phyloP scores from a whole-genome alignment of 1,139 yeast species.

The Candida sojae region DNA sequence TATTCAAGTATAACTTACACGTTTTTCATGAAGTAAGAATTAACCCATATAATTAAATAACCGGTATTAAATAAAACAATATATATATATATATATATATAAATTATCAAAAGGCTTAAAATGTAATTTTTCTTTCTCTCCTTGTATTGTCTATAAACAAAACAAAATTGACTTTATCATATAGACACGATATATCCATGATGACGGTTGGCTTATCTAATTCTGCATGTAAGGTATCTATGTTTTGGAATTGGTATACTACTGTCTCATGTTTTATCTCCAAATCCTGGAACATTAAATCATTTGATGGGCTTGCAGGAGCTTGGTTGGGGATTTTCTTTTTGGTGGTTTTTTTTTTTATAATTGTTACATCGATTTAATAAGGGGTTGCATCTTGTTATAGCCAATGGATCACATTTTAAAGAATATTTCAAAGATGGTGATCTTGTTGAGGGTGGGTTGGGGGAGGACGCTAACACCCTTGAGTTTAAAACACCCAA shows the following conservation, averaged over 20 bases:
- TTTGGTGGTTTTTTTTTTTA: constrained; percentile 48
- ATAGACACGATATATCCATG: background rate
- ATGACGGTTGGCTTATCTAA: background rate
- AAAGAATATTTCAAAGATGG: constrained; percentile 1
- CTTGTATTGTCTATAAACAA: too few species aligned
- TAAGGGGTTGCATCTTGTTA: constrained; percentile 50
- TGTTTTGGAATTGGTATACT: constrained; percentile 50
- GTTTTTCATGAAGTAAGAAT: too few species aligned
- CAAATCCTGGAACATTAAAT: constrained; percentile 63
- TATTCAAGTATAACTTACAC: too few species aligned
- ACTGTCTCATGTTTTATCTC: constrained; percentile 65
- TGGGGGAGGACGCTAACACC: background rate
- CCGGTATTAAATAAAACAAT: too few species aligned
- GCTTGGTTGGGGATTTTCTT: constrained; percentile 66
- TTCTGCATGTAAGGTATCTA: constrained; percentile 33
- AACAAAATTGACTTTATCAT: background rate
- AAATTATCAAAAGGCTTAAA: too few species aligned
- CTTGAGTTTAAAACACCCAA: constrained; percentile 2
- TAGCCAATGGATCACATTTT: constrained; percentile 7
- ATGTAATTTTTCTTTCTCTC: too few species aligned
- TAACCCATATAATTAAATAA: too few species aligned
- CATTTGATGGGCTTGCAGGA: constrained; percentile 66
- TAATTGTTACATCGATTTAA: constrained; percentile 59
- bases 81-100: too few species aligned
- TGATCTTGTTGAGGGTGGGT: constrained; percentile 4